Evolutionary conservation across 1,139 yeast species (phyloP).

Genomic region (Protomyces arabidopsidicola): DNA sequence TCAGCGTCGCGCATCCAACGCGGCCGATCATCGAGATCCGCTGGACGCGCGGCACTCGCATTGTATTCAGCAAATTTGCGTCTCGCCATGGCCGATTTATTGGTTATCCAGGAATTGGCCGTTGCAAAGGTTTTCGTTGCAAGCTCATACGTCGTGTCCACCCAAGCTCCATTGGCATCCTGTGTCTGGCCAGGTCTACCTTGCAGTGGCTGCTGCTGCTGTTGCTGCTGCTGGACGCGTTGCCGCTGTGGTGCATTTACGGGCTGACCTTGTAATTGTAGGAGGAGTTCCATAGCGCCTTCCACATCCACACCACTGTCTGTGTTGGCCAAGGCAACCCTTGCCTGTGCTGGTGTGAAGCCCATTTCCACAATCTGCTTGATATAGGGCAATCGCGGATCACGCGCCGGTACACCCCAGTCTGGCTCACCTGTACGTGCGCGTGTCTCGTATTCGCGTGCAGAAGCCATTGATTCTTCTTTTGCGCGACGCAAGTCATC

Average conservation of each 20-base stretch:
- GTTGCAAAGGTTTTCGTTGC: slow-evolving; percentile 16
- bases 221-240: background rate
- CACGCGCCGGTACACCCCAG: slow-evolving; percentile 40
- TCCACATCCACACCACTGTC: slow-evolving; percentile 57
- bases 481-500: slow-evolving; percentile 25
- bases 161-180: slow-evolving; percentile 21
- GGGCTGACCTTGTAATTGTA: slow-evolving; percentile 1
- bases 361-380: slow-evolving; percentile 81
- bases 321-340: slow-evolving; percentile 53
- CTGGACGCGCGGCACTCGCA: slow-evolving; percentile 1
- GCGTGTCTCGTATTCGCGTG: background rate
- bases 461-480: slow-evolving; percentile 3
- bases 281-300: slow-evolving; percentile 55
- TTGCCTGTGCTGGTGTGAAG: slow-evolving; percentile 59
- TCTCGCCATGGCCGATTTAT: slow-evolving; percentile 23
- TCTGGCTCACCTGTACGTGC: background rate
- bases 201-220: too few relatives aligned
- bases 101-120: slow-evolving; percentile 16
- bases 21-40: slow-evolving; percentile 19
- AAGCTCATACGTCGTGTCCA: slow-evolving; percentile 20
- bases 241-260: background rate
- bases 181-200: slow-evolving; percentile 3
- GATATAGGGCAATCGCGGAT: slow-evolving; percentile 42
- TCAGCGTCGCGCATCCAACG: slow-evolving; percentile 28
- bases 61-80: slow-evolving; percentile 24